A percentile compares a stretch with the other conserved stretches of the same genome.
Conservation (phyloP, 495 filamentous ascomycete species). For the Xylaria telfairii region DNA sequence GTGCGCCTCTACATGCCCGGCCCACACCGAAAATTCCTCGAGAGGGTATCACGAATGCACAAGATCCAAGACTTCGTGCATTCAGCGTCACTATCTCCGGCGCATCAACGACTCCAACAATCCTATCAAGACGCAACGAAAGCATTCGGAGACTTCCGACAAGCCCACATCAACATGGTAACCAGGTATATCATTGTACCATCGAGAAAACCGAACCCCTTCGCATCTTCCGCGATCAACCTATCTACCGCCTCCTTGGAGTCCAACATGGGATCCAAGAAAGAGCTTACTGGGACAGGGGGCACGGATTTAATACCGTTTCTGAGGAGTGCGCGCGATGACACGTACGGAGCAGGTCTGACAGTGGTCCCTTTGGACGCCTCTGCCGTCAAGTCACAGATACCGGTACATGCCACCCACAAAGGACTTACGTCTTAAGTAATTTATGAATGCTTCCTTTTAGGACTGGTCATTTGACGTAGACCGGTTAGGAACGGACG, state of each 20-base stretch:
- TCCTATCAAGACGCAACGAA: conserved; percentile 83
- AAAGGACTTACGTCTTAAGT: background rate
- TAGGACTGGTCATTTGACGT: background rate
- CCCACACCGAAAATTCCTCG: conserved; percentile 79
- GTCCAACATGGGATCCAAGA: conserved; percentile 18
- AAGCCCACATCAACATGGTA: conserved; percentile 92
- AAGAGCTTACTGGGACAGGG: conserved; percentile 80
- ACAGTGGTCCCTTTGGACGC: conserved; percentile 66
- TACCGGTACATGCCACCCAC: conserved; percentile 12
- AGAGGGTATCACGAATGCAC: conserved; percentile 71
- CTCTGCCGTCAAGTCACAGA: conserved; percentile 55
- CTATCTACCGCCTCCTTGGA: conserved; percentile 61
- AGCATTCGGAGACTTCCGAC: conserved; percentile 80
- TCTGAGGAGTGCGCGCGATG: conserved; percentile 91
- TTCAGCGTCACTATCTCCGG: conserved; percentile 48
- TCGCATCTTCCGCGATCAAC: conserved; percentile 53
- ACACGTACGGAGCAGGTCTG: conserved; percentile 82
- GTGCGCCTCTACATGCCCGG: conserved; percentile 91
- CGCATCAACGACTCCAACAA: conserved; percentile 56
- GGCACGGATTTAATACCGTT: conserved; percentile 93
- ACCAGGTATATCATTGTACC: conserved; percentile 89
- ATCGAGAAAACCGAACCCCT: conserved; percentile 44
- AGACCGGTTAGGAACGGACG: conserved; percentile 15
- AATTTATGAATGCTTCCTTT: background rate
- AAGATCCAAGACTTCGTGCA: conserved; percentile 73